Conservation (phyloP, 2,329 filamentous ascomycete species). For the Aotearoamyces nothofagi region DNA sequence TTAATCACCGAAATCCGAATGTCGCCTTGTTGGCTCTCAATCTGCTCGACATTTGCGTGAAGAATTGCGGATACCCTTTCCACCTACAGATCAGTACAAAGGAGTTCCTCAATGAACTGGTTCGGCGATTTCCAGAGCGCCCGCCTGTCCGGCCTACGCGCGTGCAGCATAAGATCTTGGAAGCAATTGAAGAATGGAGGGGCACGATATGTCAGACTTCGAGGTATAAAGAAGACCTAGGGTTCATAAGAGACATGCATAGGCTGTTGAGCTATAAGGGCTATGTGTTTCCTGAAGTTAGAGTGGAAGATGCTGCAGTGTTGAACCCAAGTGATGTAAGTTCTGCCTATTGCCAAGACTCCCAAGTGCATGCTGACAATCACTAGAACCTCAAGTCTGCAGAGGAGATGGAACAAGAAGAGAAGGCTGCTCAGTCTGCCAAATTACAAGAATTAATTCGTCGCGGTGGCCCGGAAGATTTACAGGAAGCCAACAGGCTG, state of each 20-base stretch:
- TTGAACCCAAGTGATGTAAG: constrained; percentile 91
- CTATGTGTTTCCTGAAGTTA: constrained; percentile 86
- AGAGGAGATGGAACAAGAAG: constrained; percentile 98
- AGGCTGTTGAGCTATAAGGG: constrained; percentile 90
- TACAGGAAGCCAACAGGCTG: constrained; percentile 90
- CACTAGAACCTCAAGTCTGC: constrained; percentile 79
- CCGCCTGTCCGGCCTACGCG: constrained; percentile 74
- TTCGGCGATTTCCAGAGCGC: constrained; percentile 86
- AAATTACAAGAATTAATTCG: constrained; percentile 95
- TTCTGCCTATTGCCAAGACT: constrained; percentile 12
- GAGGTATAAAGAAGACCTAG: constrained; percentile 91
- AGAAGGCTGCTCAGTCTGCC: constrained; percentile 87
- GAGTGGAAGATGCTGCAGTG: constrained; percentile 87
- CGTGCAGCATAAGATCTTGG: constrained; percentile 84
- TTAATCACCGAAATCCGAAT: constrained; percentile 96
- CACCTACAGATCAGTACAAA: constrained; percentile 98
- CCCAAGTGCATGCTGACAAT: constrained; percentile 14
- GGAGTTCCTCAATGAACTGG: constrained; percentile 96
- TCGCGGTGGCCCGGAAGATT: constrained; percentile 75
- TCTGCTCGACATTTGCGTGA: constrained; percentile 96
- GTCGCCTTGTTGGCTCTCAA: constrained; percentile 80
- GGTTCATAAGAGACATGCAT: constrained; percentile 97
- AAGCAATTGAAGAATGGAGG: constrained; percentile 96
- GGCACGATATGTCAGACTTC: constrained; percentile 97
- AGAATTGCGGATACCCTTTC: constrained; percentile 98